Base-by-base conservation (phyloP, 1,284 basidiomycete genomes). In the Volvariella volvacea region DNA sequence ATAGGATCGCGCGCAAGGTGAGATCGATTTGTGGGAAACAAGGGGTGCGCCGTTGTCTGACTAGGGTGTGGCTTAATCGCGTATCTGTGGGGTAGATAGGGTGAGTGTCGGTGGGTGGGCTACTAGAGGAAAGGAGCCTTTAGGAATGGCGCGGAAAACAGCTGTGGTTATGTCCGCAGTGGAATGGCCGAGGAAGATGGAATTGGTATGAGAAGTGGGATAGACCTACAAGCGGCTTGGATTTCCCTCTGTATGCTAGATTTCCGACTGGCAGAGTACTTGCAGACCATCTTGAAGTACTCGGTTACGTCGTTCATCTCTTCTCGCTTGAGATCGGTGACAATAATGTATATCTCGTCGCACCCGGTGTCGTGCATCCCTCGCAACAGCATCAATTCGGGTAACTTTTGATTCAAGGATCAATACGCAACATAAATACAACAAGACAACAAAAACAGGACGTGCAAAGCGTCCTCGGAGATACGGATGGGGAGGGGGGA, bases 11-110 rank as follows among this genome's bases (percentile, higher is more conserved):
- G 38, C 83, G 80, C 42, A 86, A 68, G 15, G 77, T 76, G 49
- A 86, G 72, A 61, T 86, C 83, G 59, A 86, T 82, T 60, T 86
- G 83, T 3, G 83, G 83, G 58, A 86, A 84, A 59, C 83, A 86
- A 0, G 83, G 83, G 3, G 74, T 80, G 12, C 83, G 74, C 36
- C 74, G 73, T 52, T 83, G 79, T 36, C 75, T 73, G 48, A 78
- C 71, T 41, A 86, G 67, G 4, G 74, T 74, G 53, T 84, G 80
- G 45, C 68, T 75, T 37, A 86, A 60, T 16, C 77, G 77, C 68
- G 82, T 82, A 55, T 85, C 81, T 84, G 43, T 16, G n/a, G n/a
- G 22, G 17, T 31, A 36, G n/a, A 8, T 17, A 37, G 15, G 14
- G 41, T 28, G 3, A 37, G 22, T 44, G n/a, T n/a, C n/a, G n/a